A percentile compares a stretch with the other conserved stretches of the same genome.
phyloP scores from a whole-genome alignment of 164 flowering plant genomes.

The Annona cherimola region DNA sequence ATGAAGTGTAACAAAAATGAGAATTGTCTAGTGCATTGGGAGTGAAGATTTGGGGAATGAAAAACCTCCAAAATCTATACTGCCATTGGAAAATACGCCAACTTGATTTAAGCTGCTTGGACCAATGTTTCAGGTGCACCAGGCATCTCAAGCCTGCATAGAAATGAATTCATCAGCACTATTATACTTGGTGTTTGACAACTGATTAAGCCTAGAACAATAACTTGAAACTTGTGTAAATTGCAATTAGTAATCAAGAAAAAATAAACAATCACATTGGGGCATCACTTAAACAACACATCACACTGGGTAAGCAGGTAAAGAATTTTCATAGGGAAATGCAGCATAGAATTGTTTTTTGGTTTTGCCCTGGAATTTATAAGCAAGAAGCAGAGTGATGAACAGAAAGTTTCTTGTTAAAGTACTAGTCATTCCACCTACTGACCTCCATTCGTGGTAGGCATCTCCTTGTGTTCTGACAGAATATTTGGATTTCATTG shows the following conservation, averaged over 20 bases:
- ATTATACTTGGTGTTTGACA: background rate
- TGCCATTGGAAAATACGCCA: background rate
- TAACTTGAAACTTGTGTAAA: background rate
- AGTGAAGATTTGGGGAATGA: background rate
- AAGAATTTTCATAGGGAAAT: background rate
- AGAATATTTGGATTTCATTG: too few species aligned
- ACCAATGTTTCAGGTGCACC: constrained; percentile 3
- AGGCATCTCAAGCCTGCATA: constrained; percentile 2
- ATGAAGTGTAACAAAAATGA: background rate
- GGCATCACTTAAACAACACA: background rate
- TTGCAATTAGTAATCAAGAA: background rate
- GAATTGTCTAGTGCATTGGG: background rate
- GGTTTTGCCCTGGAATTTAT: background rate
- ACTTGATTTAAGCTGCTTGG: constrained; percentile 6
- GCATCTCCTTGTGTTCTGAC: too few species aligned
- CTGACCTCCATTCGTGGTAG: background rate
- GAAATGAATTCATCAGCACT: background rate
- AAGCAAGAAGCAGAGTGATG: background rate
- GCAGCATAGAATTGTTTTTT: background rate
- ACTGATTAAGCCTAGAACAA: background rate
- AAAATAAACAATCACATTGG: background rate
- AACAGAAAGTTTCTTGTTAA: background rate
- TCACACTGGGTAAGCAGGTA: background rate
- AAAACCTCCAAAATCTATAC: background rate
- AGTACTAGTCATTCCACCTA: background rate